Evolutionary conservation across 108 stramenopile genomes (phyloP).

Genomic region (Nannochloropsis gaditana): DNA sequence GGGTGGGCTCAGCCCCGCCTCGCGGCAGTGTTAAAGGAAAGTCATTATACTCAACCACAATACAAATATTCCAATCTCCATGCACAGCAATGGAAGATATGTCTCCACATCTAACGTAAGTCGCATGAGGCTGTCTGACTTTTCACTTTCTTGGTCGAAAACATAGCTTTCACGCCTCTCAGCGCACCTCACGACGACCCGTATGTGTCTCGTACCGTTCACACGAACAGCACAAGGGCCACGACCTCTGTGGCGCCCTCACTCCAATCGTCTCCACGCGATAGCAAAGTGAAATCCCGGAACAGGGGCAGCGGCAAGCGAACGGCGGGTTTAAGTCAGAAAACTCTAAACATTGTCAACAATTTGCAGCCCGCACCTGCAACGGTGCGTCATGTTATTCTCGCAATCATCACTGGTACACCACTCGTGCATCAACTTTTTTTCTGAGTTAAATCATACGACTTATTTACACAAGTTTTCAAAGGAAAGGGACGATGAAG

Average conservation of each 20-base stretch:
- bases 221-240: too few species aligned
- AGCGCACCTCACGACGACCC: too few species aligned
- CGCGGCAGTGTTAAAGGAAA: too few species aligned
- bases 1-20: too few species aligned
- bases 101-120: too few species aligned
- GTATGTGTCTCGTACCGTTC: too few species aligned
- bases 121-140: too few species aligned
- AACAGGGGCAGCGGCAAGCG: conserved; percentile 26
- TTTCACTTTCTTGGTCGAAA: too few species aligned
- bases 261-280: background rate
- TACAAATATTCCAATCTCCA: too few species aligned
- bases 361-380: conserved; percentile 29
- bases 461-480: conserved; percentile 6
- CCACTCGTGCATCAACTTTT: background rate
- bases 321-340: conserved; percentile 42
- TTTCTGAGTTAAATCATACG: background rate
- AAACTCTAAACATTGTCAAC: conserved; percentile 46
- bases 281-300: background rate
- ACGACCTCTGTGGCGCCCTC: background rate
- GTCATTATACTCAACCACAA: too few species aligned
- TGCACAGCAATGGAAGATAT: too few species aligned
- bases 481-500: conserved; percentile 41
- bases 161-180: too few species aligned
- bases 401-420: background rate
- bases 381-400: background rate